Conservation (phyloP, 2,329 filamentous ascomycete species). For the Fusarium nisikadoi region DNA sequence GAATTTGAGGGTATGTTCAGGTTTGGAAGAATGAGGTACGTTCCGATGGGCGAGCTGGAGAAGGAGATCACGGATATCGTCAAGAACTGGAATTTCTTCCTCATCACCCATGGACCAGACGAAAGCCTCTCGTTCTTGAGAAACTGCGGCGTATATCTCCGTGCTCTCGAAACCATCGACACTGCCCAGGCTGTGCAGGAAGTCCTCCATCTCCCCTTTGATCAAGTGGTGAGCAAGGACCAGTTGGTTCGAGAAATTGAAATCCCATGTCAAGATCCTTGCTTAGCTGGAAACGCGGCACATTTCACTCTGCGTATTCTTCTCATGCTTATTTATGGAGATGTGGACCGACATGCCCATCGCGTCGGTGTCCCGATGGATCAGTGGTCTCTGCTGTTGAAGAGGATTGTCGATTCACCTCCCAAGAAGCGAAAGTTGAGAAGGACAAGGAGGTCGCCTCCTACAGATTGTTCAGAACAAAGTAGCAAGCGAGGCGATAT, state of each 20-base stretch:
- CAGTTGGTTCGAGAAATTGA: too few relatives aligned
- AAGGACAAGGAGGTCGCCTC: rapidly evolving
- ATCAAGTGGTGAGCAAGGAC: neutral
- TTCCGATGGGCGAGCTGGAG: neutral
- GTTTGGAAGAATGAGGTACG: neutral
- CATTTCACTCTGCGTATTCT: neutral
- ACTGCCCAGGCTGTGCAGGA: neutral
- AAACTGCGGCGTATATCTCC: neutral
- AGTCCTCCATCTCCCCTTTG: neutral
- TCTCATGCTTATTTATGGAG: neutral
- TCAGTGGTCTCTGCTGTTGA: neutral
- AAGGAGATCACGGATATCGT: neutral
- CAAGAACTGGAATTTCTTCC: neutral
- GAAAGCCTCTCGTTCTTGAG: neutral
- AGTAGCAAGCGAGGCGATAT: neutral
- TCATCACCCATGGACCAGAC: neutral
- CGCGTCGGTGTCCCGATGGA: neutral
- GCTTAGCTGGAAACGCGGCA: neutral
- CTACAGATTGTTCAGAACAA: neutral
- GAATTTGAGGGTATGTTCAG: neutral
- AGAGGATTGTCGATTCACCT: neutral
- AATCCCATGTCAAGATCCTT: neutral
- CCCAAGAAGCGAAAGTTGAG: neutral
- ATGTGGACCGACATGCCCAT: neutral
- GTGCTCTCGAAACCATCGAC: neutral